phyloP scores from a whole-genome alignment of 306 rosid genomes.

The Cicer bijugum region DNA sequence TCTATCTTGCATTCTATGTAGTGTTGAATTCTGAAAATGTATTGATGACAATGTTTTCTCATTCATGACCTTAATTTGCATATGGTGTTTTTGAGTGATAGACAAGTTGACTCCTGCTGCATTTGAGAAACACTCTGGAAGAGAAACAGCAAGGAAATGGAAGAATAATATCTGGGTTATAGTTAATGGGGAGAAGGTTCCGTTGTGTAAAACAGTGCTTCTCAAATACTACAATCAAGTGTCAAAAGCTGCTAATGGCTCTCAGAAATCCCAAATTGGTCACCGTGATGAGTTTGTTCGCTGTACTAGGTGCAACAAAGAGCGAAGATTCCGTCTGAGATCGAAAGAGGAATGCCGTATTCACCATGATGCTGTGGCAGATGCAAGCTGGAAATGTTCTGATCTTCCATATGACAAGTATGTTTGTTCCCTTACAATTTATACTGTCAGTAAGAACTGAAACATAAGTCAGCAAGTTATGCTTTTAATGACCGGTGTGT shows the following conservation, averaged over 20 bases:
- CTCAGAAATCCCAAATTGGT: constrained; percentile 71
- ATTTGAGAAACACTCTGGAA: constrained; percentile 98
- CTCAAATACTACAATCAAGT: constrained; percentile 91
- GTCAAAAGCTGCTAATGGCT: constrained; percentile 65
- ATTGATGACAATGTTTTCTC: constrained; percentile 19
- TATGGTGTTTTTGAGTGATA: constrained; percentile 45
- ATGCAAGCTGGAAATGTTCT: constrained; percentile 79
- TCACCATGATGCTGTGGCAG: constrained; percentile 92
- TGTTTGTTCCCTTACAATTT: constrained; percentile 40
- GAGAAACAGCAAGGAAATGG: constrained; percentile 98
- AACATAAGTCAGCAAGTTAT: not conserved
- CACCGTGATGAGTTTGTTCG: constrained; percentile 91
- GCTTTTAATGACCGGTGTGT: constrained; percentile 31
- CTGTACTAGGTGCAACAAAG: constrained; percentile 79
- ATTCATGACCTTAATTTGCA: constrained; percentile 35
- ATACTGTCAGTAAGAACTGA: not conserved
- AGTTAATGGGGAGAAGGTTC: constrained; percentile 86
- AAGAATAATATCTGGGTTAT: constrained; percentile 95
- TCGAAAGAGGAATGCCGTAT: constrained; percentile 84
- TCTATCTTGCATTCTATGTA: constrained; percentile 13
- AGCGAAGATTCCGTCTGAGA: constrained; percentile 90
- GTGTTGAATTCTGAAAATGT: constrained; percentile 10
- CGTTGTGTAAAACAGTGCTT: constrained; percentile 78
- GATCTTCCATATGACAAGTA: constrained; percentile 93
- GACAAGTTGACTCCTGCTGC: constrained; percentile 90